Evolutionary conservation across 2,329 filamentous ascomycete genomes (phyloP).

Genomic region (Pseudocercospora fijiensis): DNA sequence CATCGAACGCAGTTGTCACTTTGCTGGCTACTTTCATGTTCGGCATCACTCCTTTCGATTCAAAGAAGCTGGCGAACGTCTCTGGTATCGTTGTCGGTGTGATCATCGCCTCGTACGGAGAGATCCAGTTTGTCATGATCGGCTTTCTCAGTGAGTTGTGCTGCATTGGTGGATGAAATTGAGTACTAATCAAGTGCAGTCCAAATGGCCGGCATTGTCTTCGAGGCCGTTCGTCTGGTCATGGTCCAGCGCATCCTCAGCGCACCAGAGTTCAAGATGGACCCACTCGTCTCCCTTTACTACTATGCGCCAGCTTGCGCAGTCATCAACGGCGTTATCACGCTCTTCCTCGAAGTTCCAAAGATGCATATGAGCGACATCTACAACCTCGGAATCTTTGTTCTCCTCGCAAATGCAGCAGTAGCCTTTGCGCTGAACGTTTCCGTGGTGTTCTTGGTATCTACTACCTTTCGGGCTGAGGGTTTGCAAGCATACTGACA

Average conservation of each 20-base stretch:
- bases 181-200: slow-evolving; percentile 43
- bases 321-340: slow-evolving; percentile 73
- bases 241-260: slow-evolving; percentile 81
- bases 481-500: slow-evolving; percentile 8
- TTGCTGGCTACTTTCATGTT: slow-evolving; percentile 85
- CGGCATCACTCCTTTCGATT: slow-evolving; percentile 77
- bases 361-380: slow-evolving; percentile 68
- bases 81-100: slow-evolving; percentile 93
- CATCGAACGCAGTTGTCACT: slow-evolving; percentile 90
- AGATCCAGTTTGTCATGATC: slow-evolving; percentile 85
- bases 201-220: slow-evolving; percentile 75
- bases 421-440: slow-evolving; percentile 81
- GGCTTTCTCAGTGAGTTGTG: slow-evolving; percentile 58
- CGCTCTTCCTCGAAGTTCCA: slow-evolving; percentile 72
- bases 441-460: slow-evolving; percentile 80
- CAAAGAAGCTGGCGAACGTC: slow-evolving; percentile 87
- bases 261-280: slow-evolving; percentile 87
- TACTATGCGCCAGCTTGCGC: slow-evolving; percentile 87
- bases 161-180: too few species aligned
- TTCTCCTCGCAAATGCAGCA: slow-evolving; percentile 72
- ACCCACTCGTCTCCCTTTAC: slow-evolving; percentile 85
- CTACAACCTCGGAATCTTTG: slow-evolving; percentile 69
- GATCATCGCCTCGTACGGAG: slow-evolving; percentile 87
- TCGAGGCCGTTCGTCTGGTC: slow-evolving; percentile 79
- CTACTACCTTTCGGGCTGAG: slow-evolving; percentile 38